Evolutionary conservation across 2,329 filamentous ascomycete species (phyloP), one percentile per base, ranked within the genome.

Genomic region (Xylaria multiplex): DNA sequence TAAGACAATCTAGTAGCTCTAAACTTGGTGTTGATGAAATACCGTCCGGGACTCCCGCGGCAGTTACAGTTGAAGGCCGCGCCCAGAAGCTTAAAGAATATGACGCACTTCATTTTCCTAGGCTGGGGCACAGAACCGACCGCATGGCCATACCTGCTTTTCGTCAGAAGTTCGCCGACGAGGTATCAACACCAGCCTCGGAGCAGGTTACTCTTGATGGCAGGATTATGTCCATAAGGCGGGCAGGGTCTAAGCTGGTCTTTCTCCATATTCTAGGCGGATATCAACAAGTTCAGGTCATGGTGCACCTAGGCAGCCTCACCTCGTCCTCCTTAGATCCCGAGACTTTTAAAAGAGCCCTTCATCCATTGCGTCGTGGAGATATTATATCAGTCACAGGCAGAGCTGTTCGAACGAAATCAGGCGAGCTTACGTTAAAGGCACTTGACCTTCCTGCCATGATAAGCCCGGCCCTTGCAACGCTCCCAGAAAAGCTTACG

Each of bases 231-330:
- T 70, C 72, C 46, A 49, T 74, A 32, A 74, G 74, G 59, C 73
- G 71, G 11, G 62, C 68, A 24, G 90, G 94, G 71, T 90, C 88
- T 72, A 93, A 91, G 79, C 88, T 99, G 72, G 83, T 93, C 69
- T 99, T 99, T 78, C 78, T 97, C 71, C 91, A 96, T 79, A 81
- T 98, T 56, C 83, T 89, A 71, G 89, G 93, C 77, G 88, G 93
- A 75, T 90, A 89, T 64, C 81, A 88, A 71, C 87, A 85, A 69
- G 79, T 96, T 40, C 96, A 99, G 80, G 85, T 90, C 67, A 88
- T 97, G 81, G 85, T 91, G 78, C 91, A 92, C 78, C 84, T 90
- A 0, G 53, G 32, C n/a, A 72, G 83, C 84, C 65, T 86, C 83
- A 67, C 69, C 83, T 69, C 69, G 2, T 79, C 54, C 76, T 78